Conservation (phyloP, 768 basidiomycete genomes). For the Agrocybe praecox region DNA sequence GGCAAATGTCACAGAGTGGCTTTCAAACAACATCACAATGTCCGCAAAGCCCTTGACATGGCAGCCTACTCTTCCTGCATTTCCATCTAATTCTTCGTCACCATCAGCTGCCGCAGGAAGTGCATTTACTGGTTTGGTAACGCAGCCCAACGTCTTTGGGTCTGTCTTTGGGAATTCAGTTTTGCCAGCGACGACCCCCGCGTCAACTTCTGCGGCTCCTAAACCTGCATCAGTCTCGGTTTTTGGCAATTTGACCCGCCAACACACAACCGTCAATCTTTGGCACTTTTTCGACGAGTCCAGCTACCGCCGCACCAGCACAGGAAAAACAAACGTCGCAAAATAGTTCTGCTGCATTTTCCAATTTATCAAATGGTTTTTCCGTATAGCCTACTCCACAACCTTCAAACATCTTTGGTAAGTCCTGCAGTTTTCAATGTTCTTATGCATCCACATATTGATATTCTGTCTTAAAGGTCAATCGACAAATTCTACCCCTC, state of each 20-base stretch:
- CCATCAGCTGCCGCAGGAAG: slow-evolving; percentile 26
- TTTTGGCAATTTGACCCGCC: slow-evolving; percentile 9
- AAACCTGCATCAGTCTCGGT: slow-evolving; percentile 16
- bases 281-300: slow-evolving; percentile 3
- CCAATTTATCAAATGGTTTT: background rate
- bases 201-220: slow-evolving; percentile 8
- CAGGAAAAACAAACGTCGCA: slow-evolving; percentile 1
- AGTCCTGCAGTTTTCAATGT: background rate
- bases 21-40: background rate
- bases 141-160: slow-evolving; percentile 41
- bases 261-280: slow-evolving; percentile 5
- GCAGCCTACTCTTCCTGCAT: background rate
- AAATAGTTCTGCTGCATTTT: background rate
- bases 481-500: background rate
- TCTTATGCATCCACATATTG: too few species aligned
- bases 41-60: background rate
- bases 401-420: slow-evolving; percentile 2
- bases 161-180: slow-evolving; percentile 22
- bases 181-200: background rate
- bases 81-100: slow-evolving; percentile 18
- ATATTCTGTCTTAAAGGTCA: background rate
- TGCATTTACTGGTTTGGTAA: slow-evolving; percentile 41
- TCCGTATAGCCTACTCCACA: background rate
- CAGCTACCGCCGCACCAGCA: slow-evolving; percentile 4
- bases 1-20: slow-evolving; percentile 20